Base-by-base conservation (phyloP, 129 eudicot genomes). In the Kitagawia praeruptora region DNA sequence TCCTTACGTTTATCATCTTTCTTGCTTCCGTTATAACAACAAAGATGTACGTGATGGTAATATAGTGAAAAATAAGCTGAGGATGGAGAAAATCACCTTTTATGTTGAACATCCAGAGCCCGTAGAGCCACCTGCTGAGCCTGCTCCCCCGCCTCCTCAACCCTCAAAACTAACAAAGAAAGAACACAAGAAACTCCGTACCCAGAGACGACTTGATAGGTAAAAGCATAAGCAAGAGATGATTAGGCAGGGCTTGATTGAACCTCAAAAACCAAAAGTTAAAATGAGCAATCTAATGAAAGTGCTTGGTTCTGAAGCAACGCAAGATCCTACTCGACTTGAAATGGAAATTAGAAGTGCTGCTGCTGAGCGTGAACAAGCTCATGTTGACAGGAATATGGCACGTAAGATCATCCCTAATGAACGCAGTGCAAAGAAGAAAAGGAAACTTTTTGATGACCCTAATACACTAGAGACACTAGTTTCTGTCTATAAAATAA, bases 271-370 rank as follows among this genome's bases (percentile, higher is more conserved):
- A 80, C 90, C 98, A 0, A 95, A 95, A 84, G 97, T 95, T 71
- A 95, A 95, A 83, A 92, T 95, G 98, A 95, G 98, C 91, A 95
- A 95, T 81, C 86, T 95, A 56, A 95, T 95, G 98, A 92, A 83
- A 83, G 97, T 95, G 44, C 92, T 95, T 38, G 98, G 98, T 21
- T 87, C 96, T n/a, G 97, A 95, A 86, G 98, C 98, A 3, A 90
- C 96, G 63, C 98, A 95, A 47, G 98, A 95, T 81, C 98, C 98
- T 8, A 95, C 97, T 42, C 84, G 86, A 71, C 91, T 95, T 23
- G 97, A 95, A 78, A 95, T 82, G 96, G 97, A 95, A 80, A 90
- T 92, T 45, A 81, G 98, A 80, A 89, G 89, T 74, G 98, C 98
- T 51, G 98, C 97, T 39, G 96, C 94, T 12, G 98, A 95, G 79